These are phyloP conservation scores for Spraguea lophii DNA, from an alignment of 371 early-diverging fungal species.

Conservation along the genomic window DNA sequence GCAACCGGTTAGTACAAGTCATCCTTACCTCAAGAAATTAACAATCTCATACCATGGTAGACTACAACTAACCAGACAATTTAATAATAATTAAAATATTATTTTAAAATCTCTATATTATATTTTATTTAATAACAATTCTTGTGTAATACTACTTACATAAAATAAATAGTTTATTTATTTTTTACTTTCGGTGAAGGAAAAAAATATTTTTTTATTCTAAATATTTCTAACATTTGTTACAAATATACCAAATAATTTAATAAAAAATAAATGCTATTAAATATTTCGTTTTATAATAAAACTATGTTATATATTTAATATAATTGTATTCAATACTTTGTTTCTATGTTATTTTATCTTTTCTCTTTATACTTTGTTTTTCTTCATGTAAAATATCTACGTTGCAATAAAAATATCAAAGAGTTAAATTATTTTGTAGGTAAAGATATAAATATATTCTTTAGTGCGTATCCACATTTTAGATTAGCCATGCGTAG, in stretches of 20 bases:
- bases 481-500: neutral
- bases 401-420: neutral
- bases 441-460: slow-evolving; percentile 11
- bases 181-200: too few species aligned
- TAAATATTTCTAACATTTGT: too few species aligned
- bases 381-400: neutral
- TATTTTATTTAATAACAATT: too few species aligned
- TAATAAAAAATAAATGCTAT: neutral
- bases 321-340: neutral
- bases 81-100: too few species aligned
- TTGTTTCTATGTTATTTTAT: neutral
- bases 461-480: slow-evolving; percentile 6
- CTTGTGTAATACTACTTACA: too few species aligned
- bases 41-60: too few species aligned
- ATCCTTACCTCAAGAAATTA: too few species aligned
- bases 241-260: neutral
- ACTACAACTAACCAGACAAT: too few species aligned
- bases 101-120: too few species aligned
- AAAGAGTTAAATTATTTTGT: slow-evolving; percentile 9
- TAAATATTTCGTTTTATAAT: neutral
- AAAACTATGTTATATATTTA: neutral
- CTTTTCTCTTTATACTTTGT: neutral
- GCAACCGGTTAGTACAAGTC: too few species aligned
- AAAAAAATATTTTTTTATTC: too few species aligned
- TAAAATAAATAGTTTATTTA: too few species aligned